Evolutionary conservation across 2,329 filamentous ascomycete species (phyloP).

Genomic region (Arthrobotrys sphaeroides): DNA sequence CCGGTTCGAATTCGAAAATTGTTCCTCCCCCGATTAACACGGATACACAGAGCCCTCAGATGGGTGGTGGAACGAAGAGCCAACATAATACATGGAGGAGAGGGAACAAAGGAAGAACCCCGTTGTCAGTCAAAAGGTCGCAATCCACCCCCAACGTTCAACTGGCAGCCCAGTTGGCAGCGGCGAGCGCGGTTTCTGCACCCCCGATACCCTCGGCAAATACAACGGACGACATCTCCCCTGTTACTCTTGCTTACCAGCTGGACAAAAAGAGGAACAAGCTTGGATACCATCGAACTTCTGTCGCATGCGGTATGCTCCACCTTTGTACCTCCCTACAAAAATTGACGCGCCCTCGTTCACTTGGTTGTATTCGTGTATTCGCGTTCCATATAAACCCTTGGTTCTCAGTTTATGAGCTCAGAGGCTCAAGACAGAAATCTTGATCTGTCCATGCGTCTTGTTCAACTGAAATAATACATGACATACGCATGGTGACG

Average conservation of each 20-base stretch:
- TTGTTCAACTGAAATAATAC: no score
- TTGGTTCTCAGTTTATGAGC: no score
- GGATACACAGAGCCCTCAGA: conserved; percentile 35
- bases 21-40: conserved; percentile 48
- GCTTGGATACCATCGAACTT: conserved; percentile 92
- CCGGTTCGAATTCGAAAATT: conserved; percentile 25
- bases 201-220: conserved; percentile 47
- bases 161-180: conserved; percentile 55
- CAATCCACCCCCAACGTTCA: conserved; percentile 58
- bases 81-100: conserved; percentile 51
- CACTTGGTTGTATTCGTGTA: no score
- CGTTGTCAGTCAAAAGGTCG: conserved; percentile 57
- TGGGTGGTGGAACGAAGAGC: conserved; percentile 39
- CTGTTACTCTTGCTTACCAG: conserved; percentile 56
- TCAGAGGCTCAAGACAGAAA: no score
- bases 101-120: conserved; percentile 49
- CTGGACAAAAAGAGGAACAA: conserved; percentile 84
- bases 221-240: conserved; percentile 49
- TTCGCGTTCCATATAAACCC: no score
- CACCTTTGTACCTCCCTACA: conserved; percentile 2
- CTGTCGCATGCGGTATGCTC: conserved; percentile 90
- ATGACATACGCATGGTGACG: no score
- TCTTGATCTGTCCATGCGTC: no score
- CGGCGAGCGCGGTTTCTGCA: conserved; percentile 51
- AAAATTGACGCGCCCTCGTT: no score